Evolutionary conservation across 352 stramenopile genomes (phyloP), one percentile per base, ranked within the genome.

Genomic region (Globisporangium yorkense): DNA sequence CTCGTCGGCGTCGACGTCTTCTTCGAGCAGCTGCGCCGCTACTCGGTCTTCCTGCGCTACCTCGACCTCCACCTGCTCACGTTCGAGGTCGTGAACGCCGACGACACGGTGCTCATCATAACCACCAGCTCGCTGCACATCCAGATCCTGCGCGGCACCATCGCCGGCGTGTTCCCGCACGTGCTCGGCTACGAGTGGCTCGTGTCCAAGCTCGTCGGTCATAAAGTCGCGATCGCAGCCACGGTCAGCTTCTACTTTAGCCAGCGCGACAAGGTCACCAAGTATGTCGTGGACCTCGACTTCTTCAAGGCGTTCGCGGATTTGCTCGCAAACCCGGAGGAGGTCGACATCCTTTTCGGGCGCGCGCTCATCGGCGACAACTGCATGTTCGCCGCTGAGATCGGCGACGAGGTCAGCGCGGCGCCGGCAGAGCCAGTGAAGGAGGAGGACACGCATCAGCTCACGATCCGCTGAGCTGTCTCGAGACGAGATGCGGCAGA

Each of bases 11-110:
- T 68, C 12, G 52, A 59, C 18, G 59, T 66, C 39, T 71, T 75
- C 55, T 51, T 73, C 29, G 62, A 75, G 54, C 56, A 66, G 59
- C 61, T 75, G 39, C 56, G 47, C 15, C 64, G 60, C 21, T 75
- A 72, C 49, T 70, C 61, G 50, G n/a, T 70, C 16, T 47, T 70
- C 40, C 37, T 70, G 8, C 50, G 54, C 16, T 69, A 67, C 47
- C 63, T 75, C 41, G 21, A 52, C 7, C 15, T 75, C 24, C 16
- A 63, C 7, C 57, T 75, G 51, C 52, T 66, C 39, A 45, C n/a
- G 27, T 67, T 54, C 40, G 62, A 70, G 27, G 68, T 73, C 24
- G 46, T 73, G 3, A 37, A 43, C 24, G 45, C 44, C 27, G 62
- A 67, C 6, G 45, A 50, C 35, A 50, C 39, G 3, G 62, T 73